Evolutionary conservation across 2,329 filamentous ascomycete species (phyloP).

Genomic region (Coniochaeta sp.): DNA sequence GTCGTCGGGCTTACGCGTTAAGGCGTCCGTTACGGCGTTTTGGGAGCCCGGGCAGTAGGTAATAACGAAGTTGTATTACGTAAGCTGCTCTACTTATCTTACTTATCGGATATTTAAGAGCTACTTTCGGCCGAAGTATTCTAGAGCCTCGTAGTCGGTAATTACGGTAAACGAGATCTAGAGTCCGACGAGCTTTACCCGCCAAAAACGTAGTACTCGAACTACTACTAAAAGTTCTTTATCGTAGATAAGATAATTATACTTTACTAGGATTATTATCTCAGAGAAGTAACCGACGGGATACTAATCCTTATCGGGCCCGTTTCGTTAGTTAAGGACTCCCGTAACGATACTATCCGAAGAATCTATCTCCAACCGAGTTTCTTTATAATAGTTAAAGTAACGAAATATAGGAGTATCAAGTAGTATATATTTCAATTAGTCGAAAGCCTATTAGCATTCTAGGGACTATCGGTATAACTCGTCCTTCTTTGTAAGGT

Average conservation of each 20-base stretch:
- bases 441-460: background rate
- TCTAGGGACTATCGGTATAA: background rate
- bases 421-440: background rate
- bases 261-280: background rate
- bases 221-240: conserved; percentile 5
- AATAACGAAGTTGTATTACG: too few relatives aligned
- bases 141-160: background rate
- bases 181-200: too few relatives aligned
- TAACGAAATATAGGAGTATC: background rate
- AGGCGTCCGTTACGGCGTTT: conserved; percentile 1
- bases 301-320: background rate
- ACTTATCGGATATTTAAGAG: background rate
- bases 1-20: conserved; percentile 3
- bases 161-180: too few relatives aligned
- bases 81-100: background rate
- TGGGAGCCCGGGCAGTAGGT: background rate
- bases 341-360: background rate
- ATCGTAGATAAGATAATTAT: conserved; percentile 7
- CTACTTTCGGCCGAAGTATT: conserved; percentile 5
- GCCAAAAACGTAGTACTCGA: too few relatives aligned
- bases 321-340: background rate
- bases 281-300: background rate
- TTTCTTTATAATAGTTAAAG: background rate
- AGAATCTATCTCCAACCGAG: background rate
- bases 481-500: background rate